Evolutionary conservation across 148 eudicot genomes (phyloP).

Genomic region (Limonium bicolor): DNA sequence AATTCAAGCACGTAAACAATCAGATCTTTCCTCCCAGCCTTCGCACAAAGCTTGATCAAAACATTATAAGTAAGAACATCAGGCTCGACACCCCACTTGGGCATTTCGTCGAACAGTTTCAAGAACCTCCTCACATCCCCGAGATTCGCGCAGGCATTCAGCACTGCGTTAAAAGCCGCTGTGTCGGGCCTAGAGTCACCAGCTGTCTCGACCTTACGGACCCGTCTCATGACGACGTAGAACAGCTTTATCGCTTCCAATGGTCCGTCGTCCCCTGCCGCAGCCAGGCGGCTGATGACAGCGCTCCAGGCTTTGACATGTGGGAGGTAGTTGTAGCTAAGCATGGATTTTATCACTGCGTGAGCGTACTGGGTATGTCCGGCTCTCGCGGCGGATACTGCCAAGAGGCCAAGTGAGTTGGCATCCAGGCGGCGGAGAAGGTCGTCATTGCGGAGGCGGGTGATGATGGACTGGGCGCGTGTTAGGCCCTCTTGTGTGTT

Average conservation of each 20-base stretch:
- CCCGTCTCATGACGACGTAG: slow-evolving; percentile 22
- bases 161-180: slow-evolving; percentile 65
- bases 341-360: slow-evolving; percentile 75
- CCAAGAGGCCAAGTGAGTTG: slow-evolving; percentile 76
- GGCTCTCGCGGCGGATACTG: slow-evolving; percentile 57
- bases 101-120: slow-evolving; percentile 71
- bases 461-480: slow-evolving; percentile 70
- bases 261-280: slow-evolving; percentile 61
- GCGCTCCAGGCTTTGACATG: slow-evolving; percentile 97
- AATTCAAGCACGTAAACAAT: slow-evolving; percentile 56
- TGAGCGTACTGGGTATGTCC: slow-evolving; percentile 65
- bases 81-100: slow-evolving; percentile 38
- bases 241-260: slow-evolving; percentile 41
- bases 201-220: slow-evolving; percentile 22
- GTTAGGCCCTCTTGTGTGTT: slow-evolving; percentile 36
- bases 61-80: slow-evolving; percentile 84
- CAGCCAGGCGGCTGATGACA: slow-evolving; percentile 60
- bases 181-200: slow-evolving; percentile 59
- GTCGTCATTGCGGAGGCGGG: slow-evolving; percentile 62
- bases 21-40: slow-evolving; percentile 64
- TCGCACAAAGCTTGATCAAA: slow-evolving; percentile 70
- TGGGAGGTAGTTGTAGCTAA: slow-evolving; percentile 65
- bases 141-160: slow-evolving; percentile 80
- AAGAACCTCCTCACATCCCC: slow-evolving; percentile 44
- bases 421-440: slow-evolving; percentile 92